Evolutionary conservation across 345 rosid species (phyloP).

Genomic region (Salix brachista): DNA sequence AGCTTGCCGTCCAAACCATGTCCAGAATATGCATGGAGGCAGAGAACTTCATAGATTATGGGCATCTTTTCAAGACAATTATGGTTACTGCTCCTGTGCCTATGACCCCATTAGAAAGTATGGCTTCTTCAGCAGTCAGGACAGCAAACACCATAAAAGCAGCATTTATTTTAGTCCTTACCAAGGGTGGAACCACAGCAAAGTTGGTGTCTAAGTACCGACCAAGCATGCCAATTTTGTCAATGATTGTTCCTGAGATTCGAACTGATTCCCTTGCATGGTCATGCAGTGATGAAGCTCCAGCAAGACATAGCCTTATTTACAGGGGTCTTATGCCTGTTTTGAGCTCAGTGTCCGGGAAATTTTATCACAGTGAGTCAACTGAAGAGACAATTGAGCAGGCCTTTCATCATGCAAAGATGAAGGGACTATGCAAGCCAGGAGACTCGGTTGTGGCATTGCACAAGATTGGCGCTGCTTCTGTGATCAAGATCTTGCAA

Average conservation of each 20-base stretch:
- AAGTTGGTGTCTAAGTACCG: conserved; percentile 37
- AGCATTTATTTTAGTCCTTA: conserved; percentile 32
- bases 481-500: conserved; percentile 27
- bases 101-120: conserved; percentile 38
- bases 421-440: conserved; percentile 25
- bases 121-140: conserved; percentile 38
- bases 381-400: conserved; percentile 23
- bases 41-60: conserved; percentile 29
- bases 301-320: conserved; percentile 39
- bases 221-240: conserved; percentile 28
- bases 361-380: conserved; percentile 18
- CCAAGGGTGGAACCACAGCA: conserved; percentile 34
- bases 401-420: conserved; percentile 19
- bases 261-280: conserved; percentile 26
- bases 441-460: conserved; percentile 38
- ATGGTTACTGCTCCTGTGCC: conserved; percentile 31
- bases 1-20: conserved; percentile 37
- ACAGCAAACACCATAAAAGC: conserved; percentile 29
- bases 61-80: conserved; percentile 24
- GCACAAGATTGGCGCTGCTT: conserved; percentile 23
- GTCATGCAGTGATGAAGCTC: conserved; percentile 31
- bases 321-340: conserved; percentile 30
- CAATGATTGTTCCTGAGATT: conserved; percentile 32
- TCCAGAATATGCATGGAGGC: conserved; percentile 34
- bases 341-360: conserved; percentile 15